phyloP scores from a whole-genome alignment of 768 basidiomycete species.

The Podaxis mareebaensis region DNA sequence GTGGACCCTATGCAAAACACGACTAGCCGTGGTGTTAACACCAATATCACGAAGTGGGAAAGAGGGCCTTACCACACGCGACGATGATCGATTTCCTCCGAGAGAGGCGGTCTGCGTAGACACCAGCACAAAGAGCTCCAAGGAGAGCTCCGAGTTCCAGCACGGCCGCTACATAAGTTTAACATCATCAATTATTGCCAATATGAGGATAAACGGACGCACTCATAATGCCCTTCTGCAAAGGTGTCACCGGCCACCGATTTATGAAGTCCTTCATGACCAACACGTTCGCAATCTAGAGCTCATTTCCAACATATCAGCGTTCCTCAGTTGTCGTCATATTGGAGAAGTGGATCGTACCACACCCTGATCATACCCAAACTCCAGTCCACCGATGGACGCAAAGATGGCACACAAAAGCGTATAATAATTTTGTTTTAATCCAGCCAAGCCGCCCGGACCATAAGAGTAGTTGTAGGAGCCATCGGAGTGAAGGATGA shows the following conservation, averaged over 20 bases:
- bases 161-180: constrained; percentile 57
- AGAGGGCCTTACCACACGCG: constrained; percentile 57
- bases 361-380: constrained; percentile 85
- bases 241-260: constrained; percentile 69
- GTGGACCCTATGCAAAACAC: constrained; percentile 73
- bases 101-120: constrained; percentile 68
- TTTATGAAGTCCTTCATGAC: constrained; percentile 76
- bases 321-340: background rate
- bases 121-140: constrained; percentile 68
- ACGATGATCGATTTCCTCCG: constrained; percentile 65
- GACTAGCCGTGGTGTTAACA: constrained; percentile 34
- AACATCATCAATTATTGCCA: background rate
- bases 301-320: background rate
- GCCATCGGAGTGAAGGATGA: constrained; percentile 36
- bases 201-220: constrained; percentile 24
- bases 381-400: constrained; percentile 74
- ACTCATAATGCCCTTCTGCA: constrained; percentile 83
- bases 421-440: constrained; percentile 65
- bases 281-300: constrained; percentile 75
- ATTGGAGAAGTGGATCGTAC: constrained; percentile 26
- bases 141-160: constrained; percentile 78
- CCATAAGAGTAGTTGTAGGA: constrained; percentile 73
- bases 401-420: constrained; percentile 72
- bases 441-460: constrained; percentile 64
- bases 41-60: background rate